A percentile compares a stretch with the other conserved stretches of the same genome.
These are phyloP conservation scores for Choanephora cucurbitarum DNA, from an alignment of 371 early-diverging fungal genomes.

Conservation along the genomic window DNA sequence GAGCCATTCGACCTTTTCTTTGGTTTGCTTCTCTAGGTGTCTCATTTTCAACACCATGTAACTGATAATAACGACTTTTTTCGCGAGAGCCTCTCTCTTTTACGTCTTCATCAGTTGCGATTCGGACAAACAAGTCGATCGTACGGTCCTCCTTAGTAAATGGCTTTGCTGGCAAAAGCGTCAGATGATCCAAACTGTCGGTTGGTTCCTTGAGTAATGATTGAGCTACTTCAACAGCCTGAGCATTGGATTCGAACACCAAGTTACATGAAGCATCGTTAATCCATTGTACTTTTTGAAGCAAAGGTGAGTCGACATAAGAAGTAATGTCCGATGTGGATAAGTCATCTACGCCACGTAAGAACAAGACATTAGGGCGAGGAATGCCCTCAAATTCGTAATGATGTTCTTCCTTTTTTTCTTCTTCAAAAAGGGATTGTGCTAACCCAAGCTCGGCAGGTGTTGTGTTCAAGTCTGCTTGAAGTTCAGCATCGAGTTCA, in stretches of 20 bases:
- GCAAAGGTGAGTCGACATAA: slow-evolving; percentile 31
- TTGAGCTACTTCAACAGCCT: slow-evolving; percentile 40
- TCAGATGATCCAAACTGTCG: slow-evolving; percentile 21
- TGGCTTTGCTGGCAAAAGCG: slow-evolving; percentile 32
- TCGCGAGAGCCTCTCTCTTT: slow-evolving; percentile 53
- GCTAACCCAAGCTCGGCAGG: not conserved
- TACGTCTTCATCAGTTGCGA: slow-evolving; percentile 51
- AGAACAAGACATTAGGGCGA: slow-evolving; percentile 41
- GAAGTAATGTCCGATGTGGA: slow-evolving; percentile 54
- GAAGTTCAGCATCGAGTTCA: slow-evolving; percentile 8
- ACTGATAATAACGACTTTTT: slow-evolving; percentile 53
- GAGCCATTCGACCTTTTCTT: slow-evolving; percentile 10
- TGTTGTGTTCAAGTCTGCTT: not conserved
- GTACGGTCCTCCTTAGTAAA: slow-evolving; percentile 13
- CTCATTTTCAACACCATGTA: slow-evolving; percentile 45
- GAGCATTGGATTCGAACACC: slow-evolving; percentile 25
- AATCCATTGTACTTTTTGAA: slow-evolving; percentile 61
- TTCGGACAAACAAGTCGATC: slow-evolving; percentile 31
- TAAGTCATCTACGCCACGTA: slow-evolving; percentile 59
- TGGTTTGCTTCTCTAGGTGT: not conserved
- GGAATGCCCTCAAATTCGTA: slow-evolving; percentile 22
- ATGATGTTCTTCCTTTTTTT: slow-evolving; percentile 1
- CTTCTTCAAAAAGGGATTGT: not conserved
- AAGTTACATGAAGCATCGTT: slow-evolving; percentile 57
- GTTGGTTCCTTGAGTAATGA: slow-evolving; percentile 28